A percentile compares a stretch with the other conserved stretches of the same genome.
Conservation (phyloP, 306 rosid species). For the Potentilla sterilis region DNA sequence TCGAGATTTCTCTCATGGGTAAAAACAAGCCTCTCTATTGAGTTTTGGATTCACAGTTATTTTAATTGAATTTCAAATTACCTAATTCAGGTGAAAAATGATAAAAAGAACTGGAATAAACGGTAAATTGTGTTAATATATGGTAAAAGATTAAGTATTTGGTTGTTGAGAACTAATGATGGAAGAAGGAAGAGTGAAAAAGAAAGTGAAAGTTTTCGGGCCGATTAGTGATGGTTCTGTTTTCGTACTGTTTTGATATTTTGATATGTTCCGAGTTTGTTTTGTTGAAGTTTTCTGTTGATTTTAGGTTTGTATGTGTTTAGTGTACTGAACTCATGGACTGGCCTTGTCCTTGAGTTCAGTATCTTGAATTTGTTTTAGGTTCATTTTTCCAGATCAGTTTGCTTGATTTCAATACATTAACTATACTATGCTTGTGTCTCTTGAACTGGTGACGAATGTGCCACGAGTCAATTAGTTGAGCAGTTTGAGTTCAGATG, state of each 20-base stretch:
- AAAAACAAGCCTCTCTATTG: neutral
- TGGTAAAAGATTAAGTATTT: neutral
- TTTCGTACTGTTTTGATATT: neutral
- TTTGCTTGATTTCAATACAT: neutral
- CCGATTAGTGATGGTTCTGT: no score
- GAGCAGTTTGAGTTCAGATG: neutral
- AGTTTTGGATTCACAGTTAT: neutral
- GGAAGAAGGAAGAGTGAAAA: neutral
- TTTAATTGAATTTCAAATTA: neutral
- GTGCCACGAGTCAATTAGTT: neutral
- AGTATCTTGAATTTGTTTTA: neutral
- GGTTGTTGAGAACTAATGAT: neutral
- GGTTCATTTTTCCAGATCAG: neutral
- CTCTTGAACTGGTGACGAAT: neutral
- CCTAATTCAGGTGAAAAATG: neutral
- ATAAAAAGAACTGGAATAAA: neutral
- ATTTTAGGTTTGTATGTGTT: neutral
- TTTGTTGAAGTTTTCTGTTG: neutral
- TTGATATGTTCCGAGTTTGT: neutral
- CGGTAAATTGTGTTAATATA: neutral
- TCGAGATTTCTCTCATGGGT: constrained; percentile 97
- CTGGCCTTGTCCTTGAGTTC: neutral
- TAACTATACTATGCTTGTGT: neutral
- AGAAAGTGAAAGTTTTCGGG: neutral
- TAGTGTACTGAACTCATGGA: neutral